A percentile compares a stretch with the other conserved stretches of the same genome.
phyloP scores from a whole-genome alignment of 345 rosid genomes.

The Eucalyptus regnans region DNA sequence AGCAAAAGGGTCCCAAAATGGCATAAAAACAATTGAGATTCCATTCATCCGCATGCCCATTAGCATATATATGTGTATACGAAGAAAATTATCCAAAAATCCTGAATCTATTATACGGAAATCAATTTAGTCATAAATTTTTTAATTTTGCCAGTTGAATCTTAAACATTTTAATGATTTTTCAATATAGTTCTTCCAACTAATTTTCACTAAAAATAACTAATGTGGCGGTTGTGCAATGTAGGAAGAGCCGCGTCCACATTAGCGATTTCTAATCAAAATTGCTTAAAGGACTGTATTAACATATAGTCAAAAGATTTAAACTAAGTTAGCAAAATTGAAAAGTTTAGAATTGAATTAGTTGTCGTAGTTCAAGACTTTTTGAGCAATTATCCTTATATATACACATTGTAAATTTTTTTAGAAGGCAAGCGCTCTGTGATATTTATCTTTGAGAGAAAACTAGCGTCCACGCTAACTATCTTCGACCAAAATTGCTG shows the following conservation, averaged over 20 bases:
- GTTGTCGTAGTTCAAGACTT: rapidly evolving
- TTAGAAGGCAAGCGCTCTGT: neutral
- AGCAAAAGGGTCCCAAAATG: neutral
- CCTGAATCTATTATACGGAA: rapidly evolving
- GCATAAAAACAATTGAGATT: neutral
- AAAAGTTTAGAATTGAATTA: neutral
- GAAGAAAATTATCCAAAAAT: neutral
- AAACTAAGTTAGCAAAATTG: neutral
- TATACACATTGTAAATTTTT: neutral
- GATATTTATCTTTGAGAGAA: neutral
- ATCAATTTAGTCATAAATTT: neutral
- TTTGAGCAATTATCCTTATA: neutral
- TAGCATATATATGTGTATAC: neutral
- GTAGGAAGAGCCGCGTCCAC: rapidly evolving
- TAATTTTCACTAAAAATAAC: neutral
- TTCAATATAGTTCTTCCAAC: neutral
- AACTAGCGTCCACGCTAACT: neutral
- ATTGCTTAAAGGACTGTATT: neutral
- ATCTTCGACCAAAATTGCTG: no score
- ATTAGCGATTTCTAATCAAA: neutral
- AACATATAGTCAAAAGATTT: neutral
- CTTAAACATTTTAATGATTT: neutral
- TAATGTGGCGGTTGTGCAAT: neutral
- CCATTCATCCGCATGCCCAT: neutral
- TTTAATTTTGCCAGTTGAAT: neutral